Base-by-base conservation (phyloP, 1,284 basidiomycete species). In the Trichosporon sp. region DNA sequence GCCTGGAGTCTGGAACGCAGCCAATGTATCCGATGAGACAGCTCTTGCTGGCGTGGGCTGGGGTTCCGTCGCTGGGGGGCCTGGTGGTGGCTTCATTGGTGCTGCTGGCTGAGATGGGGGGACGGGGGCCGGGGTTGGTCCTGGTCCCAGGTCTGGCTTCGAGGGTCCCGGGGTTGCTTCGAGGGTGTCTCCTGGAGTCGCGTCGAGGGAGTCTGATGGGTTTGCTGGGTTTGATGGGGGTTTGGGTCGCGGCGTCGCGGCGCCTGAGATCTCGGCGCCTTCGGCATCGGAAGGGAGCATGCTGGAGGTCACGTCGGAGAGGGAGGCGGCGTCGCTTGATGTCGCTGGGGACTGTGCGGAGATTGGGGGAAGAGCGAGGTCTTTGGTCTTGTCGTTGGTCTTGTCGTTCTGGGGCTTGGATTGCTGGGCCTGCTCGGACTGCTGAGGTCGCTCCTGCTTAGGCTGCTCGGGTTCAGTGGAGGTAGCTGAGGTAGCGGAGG, bases 201-300 rank as follows among this genome's bases (percentile, higher is more conserved):
- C 16, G n/a, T n/a, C n/a, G n/a, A n/a, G n/a, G n/a, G n/a, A n/a
- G n/a, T n/a, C n/a, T n/a, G n/a, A n/a, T n/a, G n/a, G n/a, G n/a
- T n/a, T n/a, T n/a, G n/a, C n/a, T n/a, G n/a, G n/a, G n/a, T n/a
- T n/a, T n/a, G 62, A 34, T 6, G 44, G 32, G 14, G 14, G 44
- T 34, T 59, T 62, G n/a, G 56, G 27, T 14, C 46, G 56, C 31
- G 61, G 56, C 2, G 32, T 31, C 11, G 52, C 58, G 13, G 49
- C 25, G 13, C 25, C 23, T 2, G 59, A n/a, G 29, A 16, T 27
- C 13, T 31, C 44, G 19, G 58, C 32, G 7, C 49, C 49, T 19
- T 65, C 65, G 9, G 70, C 58, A n/a, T 58, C 64, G 36, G 65
- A 63, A 2, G 65, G 56, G 9, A 66, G 29, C n/a, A 63, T 66